Evolutionary conservation across 2,329 filamentous ascomycete species (phyloP).

Genomic region (Diaporthe aspalathi): DNA sequence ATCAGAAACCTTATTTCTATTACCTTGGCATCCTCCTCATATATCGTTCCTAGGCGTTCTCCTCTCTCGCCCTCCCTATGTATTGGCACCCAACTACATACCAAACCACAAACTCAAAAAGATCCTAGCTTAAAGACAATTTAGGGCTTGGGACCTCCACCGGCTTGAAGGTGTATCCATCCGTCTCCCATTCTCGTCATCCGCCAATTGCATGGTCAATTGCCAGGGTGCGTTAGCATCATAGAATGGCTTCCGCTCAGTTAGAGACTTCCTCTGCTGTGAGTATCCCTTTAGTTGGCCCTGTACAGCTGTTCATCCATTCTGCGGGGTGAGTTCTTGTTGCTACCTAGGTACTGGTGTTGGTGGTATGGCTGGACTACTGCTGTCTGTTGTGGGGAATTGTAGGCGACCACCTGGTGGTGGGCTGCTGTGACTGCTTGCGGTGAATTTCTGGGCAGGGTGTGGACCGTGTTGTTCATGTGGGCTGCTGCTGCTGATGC

Average conservation of each 20-base stretch:
- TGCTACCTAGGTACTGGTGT: conserved; percentile 40
- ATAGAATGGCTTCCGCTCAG: conserved; percentile 51
- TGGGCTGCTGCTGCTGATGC: conserved; percentile 34
- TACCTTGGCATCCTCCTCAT: too few species aligned
- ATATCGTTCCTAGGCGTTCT: too few species aligned
- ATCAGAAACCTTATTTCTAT: too few species aligned
- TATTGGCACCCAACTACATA: too few species aligned
- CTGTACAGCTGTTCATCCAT: conserved; percentile 15
- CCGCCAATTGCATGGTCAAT: too few species aligned
- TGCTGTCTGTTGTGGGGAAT: conserved; percentile 51
- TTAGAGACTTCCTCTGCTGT: conserved; percentile 30
- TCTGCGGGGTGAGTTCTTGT: conserved; percentile 20
- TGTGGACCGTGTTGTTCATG: conserved; percentile 36
- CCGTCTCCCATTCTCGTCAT: too few species aligned
- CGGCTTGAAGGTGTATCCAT: too few species aligned
- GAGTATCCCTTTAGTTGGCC: conserved; percentile 36
- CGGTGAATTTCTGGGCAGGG: conserved; percentile 39
- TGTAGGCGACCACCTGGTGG: conserved; percentile 56
- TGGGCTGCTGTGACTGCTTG: conserved; percentile 28
- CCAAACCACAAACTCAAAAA: too few species aligned
- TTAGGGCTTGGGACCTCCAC: too few species aligned
- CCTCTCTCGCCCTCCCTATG: too few species aligned
- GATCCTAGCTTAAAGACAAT: too few species aligned
- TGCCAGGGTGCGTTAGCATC: too few species aligned
- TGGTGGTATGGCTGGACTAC: conserved; percentile 41